These are phyloP conservation scores for Microglena sp. DNA, from an alignment of 139 green algal species.

Conservation along the genomic window DNA sequence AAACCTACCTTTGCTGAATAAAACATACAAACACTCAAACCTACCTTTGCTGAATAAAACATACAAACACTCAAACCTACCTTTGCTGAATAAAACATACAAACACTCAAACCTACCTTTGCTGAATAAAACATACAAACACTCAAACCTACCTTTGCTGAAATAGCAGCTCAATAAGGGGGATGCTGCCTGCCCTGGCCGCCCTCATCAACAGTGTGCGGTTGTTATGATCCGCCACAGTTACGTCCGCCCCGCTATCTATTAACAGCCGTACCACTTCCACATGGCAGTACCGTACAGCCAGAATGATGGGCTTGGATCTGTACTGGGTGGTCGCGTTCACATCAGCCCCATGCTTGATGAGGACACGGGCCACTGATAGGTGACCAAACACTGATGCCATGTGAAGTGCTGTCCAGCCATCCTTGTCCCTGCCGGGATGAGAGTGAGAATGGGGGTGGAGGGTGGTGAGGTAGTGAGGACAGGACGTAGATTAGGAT, in stretches of 20 bases:
- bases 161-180: slow-evolving; percentile 3
- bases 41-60: too few relatives aligned
- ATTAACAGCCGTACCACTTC: slow-evolving; percentile 1
- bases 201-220: slow-evolving; percentile 7
- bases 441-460: too few relatives aligned
- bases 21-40: too few relatives aligned
- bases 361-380: not conserved
- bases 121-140: too few relatives aligned
- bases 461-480: too few relatives aligned
- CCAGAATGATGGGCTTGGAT: slow-evolving; percentile 1
- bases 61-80: too few relatives aligned
- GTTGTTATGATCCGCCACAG: not conserved
- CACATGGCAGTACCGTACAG: slow-evolving; percentile 3
- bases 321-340: not conserved
- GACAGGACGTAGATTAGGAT: not conserved
- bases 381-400: not conserved
- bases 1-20: too few relatives aligned
- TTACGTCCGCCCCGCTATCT: not conserved
- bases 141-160: too few relatives aligned
- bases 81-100: too few relatives aligned
- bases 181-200: not conserved
- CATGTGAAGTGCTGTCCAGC: not conserved
- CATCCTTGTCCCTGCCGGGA: slow-evolving; percentile 6
- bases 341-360: not conserved
- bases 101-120: too few relatives aligned